Evolutionary conservation across 2,329 filamentous ascomycete genomes (phyloP).

Genomic region (Alternaria consortialis): DNA sequence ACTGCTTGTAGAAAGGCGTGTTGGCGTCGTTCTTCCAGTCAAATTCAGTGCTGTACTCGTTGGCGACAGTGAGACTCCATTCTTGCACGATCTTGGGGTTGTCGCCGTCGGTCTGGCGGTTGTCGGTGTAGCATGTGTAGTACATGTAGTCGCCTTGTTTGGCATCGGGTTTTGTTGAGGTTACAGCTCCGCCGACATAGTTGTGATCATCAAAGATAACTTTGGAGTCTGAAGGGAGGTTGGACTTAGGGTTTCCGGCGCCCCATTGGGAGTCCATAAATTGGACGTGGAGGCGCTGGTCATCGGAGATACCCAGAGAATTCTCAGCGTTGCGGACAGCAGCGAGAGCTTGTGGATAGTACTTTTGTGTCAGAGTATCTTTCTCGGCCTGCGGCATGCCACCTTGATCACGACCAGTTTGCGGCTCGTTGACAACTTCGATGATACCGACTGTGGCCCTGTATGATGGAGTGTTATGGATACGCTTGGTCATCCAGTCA

Average conservation of each 20-base stretch:
- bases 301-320: slow-evolving; percentile 52
- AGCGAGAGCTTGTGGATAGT: slow-evolving; percentile 59
- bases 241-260: slow-evolving; percentile 62
- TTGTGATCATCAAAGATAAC: slow-evolving; percentile 67
- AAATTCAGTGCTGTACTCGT: slow-evolving; percentile 59
- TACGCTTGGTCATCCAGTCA: slow-evolving; percentile 62
- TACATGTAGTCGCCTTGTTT: slow-evolving; percentile 60
- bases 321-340: slow-evolving; percentile 61
- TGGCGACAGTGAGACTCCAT: slow-evolving; percentile 64
- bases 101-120: slow-evolving; percentile 51
- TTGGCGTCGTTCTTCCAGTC: slow-evolving; percentile 44
- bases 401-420: slow-evolving; percentile 33
- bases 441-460: slow-evolving; percentile 65
- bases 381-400: slow-evolving; percentile 33
- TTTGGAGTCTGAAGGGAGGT: slow-evolving; percentile 54
- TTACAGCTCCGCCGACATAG: slow-evolving; percentile 60
- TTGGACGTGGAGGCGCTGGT: slow-evolving; percentile 64
- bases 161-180: slow-evolving; percentile 35
- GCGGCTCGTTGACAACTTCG: slow-evolving; percentile 67
- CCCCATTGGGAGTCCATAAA: slow-evolving; percentile 65
- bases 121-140: slow-evolving; percentile 58
- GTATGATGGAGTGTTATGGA: slow-evolving; percentile 61
- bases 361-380: slow-evolving; percentile 43
- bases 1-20: slow-evolving; percentile 63
- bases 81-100: slow-evolving; percentile 66